Evolutionary conservation across 2,329 filamentous ascomycete species (phyloP), one percentile per base, ranked within the genome.

Genomic region (Xylariaceae sp.): DNA sequence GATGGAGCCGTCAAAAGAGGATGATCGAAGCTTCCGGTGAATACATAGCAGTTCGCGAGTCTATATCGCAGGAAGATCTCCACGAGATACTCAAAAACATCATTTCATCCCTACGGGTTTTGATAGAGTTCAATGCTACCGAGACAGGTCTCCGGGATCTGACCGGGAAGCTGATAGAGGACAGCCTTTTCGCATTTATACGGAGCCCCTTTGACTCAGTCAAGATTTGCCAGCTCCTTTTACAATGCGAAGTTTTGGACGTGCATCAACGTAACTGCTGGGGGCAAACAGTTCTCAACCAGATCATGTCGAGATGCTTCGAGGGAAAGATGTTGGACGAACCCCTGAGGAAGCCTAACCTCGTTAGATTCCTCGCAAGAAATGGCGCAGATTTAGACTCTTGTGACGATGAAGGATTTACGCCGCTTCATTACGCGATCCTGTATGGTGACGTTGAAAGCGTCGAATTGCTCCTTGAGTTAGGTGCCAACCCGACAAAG

Each of bases 321-420:
- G 50, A 46, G 1, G 26, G 41, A 14, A 44, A 20, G 23, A 16
- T 16, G 7, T 3, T 43, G 23, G 7, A 2, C 2, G 41, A 20
- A 2, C 12, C n/a, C 5, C 37, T 32, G 20, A 49, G 49, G 50
- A 57, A 57, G 37, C 54, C 50, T 2, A 47, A 54, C 20, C 46
- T 57, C 20, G 3, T 54, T 19, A 45, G 50, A 4, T 21, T 44
- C 12, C 46, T 57, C 20, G n/a, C 54, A 2, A 6, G 26, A 3
- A 23, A 40, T n/a, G 54, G 50, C 6, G 44, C 54, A 5, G 47
- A 50, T 18, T 46, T 20, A 4, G 40, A 57, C 20, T 44, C 47
- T 3, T 19, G 54, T 1, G 54, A 57, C 14, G n/a, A 19, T 16
- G 50, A 46, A 2, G 50, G 46, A 1, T 19, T 54, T n/a, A 47